A percentile compares a stretch with the other conserved stretches of the same genome.
Evolutionary conservation across 2,329 filamentous ascomycete species (phyloP).

Genomic region (Lanzia echinophila): DNA sequence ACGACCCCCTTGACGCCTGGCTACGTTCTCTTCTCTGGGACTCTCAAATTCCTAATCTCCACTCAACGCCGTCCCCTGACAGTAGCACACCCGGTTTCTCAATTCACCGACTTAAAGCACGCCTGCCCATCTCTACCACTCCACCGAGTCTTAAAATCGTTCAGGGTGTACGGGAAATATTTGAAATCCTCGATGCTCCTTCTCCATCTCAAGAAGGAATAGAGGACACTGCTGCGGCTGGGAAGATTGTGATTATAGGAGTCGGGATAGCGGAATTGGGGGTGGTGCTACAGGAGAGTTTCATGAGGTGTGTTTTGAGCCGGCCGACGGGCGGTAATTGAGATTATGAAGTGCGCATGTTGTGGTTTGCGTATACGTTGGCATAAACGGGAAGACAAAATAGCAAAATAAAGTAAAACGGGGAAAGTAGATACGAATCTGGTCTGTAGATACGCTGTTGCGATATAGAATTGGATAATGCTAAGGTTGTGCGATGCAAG

Average conservation of each 20-base stretch:
- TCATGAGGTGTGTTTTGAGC: neutral
- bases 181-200: constrained; percentile 70
- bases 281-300: neutral
- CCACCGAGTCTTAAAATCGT: constrained; percentile 67
- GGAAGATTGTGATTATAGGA: constrained; percentile 7
- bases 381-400: too few species aligned
- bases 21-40: constrained; percentile 15
- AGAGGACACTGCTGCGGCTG: neutral
- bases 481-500: too few species aligned
- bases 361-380: neutral
- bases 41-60: constrained; percentile 3
- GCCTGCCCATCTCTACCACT: constrained; percentile 55
- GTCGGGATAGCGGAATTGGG: neutral
- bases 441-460: too few species aligned
- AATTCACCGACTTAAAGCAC: constrained; percentile 79
- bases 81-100: neutral
- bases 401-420: too few species aligned
- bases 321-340: neutral
- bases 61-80: neutral
- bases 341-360: neutral
- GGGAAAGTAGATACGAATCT: too few species aligned
- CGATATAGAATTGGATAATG: too few species aligned
- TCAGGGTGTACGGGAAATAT: constrained; percentile 88
- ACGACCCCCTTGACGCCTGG: constrained; percentile 37
- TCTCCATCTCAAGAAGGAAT: neutral